Base-by-base conservation (phyloP, 2,329 filamentous ascomycete genomes). In the Xylariomycetidae sp. region DNA sequence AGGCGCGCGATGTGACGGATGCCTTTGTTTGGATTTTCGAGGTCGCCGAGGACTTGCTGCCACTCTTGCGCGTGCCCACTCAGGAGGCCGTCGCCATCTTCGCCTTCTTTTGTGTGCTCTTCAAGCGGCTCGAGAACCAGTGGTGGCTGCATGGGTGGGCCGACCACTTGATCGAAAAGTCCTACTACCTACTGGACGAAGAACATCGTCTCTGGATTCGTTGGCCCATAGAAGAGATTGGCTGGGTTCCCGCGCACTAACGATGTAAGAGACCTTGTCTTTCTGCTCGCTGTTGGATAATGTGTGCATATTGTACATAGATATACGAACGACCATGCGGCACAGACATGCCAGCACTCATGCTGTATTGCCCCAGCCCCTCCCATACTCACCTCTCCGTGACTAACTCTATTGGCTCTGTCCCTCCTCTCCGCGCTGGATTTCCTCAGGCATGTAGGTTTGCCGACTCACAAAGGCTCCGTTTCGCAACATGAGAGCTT, bases 11-110 rank as follows among this genome's bases (percentile, higher is more conserved):
- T 6, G 22, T 41, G 22, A 44, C 40, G 2, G 55, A 59, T 36
- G 29, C 53, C 1, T 59, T 59, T 22, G 38, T 49, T 6, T 60
- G 56, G 54, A 44, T 58, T 3, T 58, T 53, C 34, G 26, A 32
- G 8, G 39, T 56, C 4, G 33, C 39, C 2, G 44, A 53, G 15
- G 50, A 50, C 6, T 54, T 52, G 25, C 24, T 58, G 6, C 32
- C 46, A 5, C 23, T 41, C 15, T 59, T 61, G 10, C 35, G 38
- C 18, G 22, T 10, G 15, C 26, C 29, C 19, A 42, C 35, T 9
- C 45, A 48, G 25, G 39, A 37, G 18, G 60, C 61, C 15, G 32
- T 34, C 58, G 58, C 27, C 56, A 61, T 39, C 56, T 59, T 48
- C n/a, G 38, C 41, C 26, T 42, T 37, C 29, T 46, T 44, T 16